Conservation (phyloP, 352 stramenopile genomes). For the Phytophthora rubi region DNA sequence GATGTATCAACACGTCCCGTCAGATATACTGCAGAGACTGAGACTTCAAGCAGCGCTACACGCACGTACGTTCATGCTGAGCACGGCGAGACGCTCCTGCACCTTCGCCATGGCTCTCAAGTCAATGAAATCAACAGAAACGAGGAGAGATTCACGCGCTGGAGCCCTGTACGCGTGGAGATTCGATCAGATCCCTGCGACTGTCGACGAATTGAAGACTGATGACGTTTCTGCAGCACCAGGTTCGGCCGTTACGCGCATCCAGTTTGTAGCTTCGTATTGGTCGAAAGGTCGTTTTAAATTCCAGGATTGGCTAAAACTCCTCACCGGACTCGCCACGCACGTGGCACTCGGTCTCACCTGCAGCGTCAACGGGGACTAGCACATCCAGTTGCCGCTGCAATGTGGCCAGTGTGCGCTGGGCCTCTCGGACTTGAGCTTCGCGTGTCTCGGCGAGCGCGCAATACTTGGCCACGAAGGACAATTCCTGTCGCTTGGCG, state of each 20-base stretch:
- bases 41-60: constrained; percentile 1
- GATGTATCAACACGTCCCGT: constrained; percentile 4
- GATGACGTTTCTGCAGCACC: constrained; percentile 22
- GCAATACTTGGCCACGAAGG: constrained; percentile 41
- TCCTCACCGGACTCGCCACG: background rate
- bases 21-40: background rate
- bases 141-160: background rate
- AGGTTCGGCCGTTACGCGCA: constrained; percentile 12
- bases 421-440: constrained; percentile 46
- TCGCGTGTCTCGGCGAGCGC: constrained; percentile 38
- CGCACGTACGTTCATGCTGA: constrained; percentile 70
- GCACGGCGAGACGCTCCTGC: constrained; percentile 63
- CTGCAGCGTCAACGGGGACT: constrained; percentile 3
- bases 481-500: constrained; percentile 39
- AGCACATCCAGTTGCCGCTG: constrained; percentile 43
- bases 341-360: constrained; percentile 13
- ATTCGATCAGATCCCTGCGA: constrained; percentile 10
- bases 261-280: background rate
- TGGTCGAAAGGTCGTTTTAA: constrained; percentile 4
- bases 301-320: constrained; percentile 24
- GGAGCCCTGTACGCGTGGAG: constrained; percentile 11
- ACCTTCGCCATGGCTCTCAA: constrained; percentile 32
- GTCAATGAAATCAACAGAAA: background rate
- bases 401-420: constrained; percentile 52
- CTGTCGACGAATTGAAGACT: constrained; percentile 29